These are phyloP conservation scores for Leishmania braziliensis DNA, from an alignment of 208 protist genomes.

Conservation along the genomic window DNA sequence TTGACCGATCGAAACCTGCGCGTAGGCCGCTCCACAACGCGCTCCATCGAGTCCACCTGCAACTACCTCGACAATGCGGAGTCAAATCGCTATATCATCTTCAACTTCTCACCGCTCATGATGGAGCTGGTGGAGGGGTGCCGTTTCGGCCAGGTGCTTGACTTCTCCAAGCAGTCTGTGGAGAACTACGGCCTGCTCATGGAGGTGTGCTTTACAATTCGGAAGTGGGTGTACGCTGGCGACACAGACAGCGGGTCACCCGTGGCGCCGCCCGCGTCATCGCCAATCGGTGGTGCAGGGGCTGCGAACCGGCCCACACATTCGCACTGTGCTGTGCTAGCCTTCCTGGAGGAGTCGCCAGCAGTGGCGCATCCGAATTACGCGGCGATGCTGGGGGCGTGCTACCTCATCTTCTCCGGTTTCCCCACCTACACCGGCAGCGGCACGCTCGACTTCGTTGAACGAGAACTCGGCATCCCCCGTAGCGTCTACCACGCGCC, in stretches of 20 bases:
- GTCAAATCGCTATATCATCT: slow-evolving; percentile 67
- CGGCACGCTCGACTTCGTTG: slow-evolving; percentile 59
- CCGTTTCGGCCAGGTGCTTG: slow-evolving; percentile 62
- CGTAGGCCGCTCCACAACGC: slow-evolving; percentile 43
- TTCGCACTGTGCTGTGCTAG: slow-evolving; percentile 61
- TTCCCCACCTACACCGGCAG: slow-evolving; percentile 51
- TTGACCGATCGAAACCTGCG: slow-evolving; percentile 48
- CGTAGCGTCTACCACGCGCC: slow-evolving; percentile 61
- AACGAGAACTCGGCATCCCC: slow-evolving; percentile 55
- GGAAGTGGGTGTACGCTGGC: slow-evolving; percentile 59
- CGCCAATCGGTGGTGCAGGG: slow-evolving; percentile 4
- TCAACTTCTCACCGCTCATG: slow-evolving; percentile 84
- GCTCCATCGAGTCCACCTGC: slow-evolving; percentile 53
- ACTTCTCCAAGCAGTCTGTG: slow-evolving; percentile 74
- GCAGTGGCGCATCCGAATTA: slow-evolving; percentile 66
- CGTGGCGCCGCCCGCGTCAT: background rate
- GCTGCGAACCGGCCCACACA: background rate
- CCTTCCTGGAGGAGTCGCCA: slow-evolving; percentile 68
- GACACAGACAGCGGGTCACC: slow-evolving; percentile 12
- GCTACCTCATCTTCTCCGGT: slow-evolving; percentile 74
- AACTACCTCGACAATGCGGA: slow-evolving; percentile 50
- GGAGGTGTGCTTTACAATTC: slow-evolving; percentile 76
- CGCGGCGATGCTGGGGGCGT: slow-evolving; percentile 76
- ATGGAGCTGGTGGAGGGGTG: slow-evolving; percentile 69
- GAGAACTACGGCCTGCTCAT: slow-evolving; percentile 75